A percentile compares a stretch with the other conserved stretches of the same genome.
These are phyloP conservation scores for Claviceps arundinis DNA, from an alignment of 2,329 filamentous ascomycete genomes.

Conservation along the genomic window DNA sequence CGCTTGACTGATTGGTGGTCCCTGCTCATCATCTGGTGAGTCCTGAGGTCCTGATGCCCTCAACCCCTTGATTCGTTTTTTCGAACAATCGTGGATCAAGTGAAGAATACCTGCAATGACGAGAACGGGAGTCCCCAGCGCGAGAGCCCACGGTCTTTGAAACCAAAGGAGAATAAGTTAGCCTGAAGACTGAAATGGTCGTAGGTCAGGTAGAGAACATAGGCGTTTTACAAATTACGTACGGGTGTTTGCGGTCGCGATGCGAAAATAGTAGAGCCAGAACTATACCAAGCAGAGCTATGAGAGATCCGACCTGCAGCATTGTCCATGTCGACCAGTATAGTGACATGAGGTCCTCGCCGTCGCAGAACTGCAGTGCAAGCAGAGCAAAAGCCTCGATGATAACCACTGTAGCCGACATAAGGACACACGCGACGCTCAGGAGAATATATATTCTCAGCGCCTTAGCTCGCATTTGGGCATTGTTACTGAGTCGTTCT, in stretches of 20 bases:
- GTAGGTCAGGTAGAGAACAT: no score
- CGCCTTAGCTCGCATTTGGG: constrained; percentile 20
- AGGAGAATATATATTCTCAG: constrained; percentile 29
- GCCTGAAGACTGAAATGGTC: background rate
- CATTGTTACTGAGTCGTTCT: constrained; percentile 21
- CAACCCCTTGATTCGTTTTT: constrained; percentile 22
- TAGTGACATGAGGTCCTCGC: constrained; percentile 44
- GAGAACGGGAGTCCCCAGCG: constrained; percentile 45
- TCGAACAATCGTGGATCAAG: constrained; percentile 29
- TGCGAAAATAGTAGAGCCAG: constrained; percentile 38
- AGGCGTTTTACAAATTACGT: constrained; percentile 13
- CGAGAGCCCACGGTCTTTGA: constrained; percentile 40
- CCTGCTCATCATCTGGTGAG: constrained; percentile 12
- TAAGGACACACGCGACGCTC: constrained; percentile 28
- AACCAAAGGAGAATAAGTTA: background rate
- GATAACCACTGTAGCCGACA: constrained; percentile 32
- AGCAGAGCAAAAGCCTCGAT: constrained; percentile 42
- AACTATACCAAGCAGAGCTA: constrained; percentile 44
- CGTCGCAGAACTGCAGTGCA: constrained; percentile 45
- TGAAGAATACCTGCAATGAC: constrained; percentile 42
- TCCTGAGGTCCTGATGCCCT: constrained; percentile 12
- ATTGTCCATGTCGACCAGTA: constrained; percentile 51
- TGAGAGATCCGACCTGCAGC: constrained; percentile 43
- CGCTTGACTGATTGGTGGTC: constrained; percentile 30
- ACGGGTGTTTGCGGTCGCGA: constrained; percentile 37